Percentiles rank a stretch among this genome's conserved stretches.
These are phyloP conservation scores for Melaleuca quinquenervia DNA, from an alignment of 345 rosid genomes.

Conservation along the genomic window DNA sequence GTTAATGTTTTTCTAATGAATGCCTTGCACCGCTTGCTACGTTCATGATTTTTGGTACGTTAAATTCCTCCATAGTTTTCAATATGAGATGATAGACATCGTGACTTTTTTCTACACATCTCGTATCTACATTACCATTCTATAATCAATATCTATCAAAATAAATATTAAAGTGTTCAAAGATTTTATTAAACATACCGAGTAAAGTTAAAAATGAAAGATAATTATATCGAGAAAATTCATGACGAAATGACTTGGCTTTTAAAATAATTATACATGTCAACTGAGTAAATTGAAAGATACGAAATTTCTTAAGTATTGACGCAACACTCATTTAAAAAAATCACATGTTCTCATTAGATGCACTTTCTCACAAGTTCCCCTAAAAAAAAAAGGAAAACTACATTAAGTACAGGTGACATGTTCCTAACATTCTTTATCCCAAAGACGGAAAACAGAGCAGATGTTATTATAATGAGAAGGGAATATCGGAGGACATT, in stretches of 20 bases:
- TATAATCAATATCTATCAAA: not conserved
- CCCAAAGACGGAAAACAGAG: not conserved
- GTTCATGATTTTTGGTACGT: not conserved
- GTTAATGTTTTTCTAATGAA: not conserved
- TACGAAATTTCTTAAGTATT: not conserved
- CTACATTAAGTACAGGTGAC: not conserved
- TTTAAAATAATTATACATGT: not conserved
- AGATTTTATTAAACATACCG: not conserved
- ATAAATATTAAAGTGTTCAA: not conserved
- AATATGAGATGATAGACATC: not conserved
- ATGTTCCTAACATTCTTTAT: not conserved
- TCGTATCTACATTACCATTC: not conserved
- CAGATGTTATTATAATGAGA: not conserved
- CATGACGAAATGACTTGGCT: not conserved
- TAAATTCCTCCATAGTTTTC: not conserved
- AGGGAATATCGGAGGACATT: conserved; percentile 12
- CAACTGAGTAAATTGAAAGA: not conserved
- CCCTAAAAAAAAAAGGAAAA: not conserved
- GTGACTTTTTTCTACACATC: not conserved
- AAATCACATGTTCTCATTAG: not conserved
- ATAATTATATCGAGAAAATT: not conserved
- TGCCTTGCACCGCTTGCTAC: not conserved
- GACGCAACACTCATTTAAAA: not conserved
- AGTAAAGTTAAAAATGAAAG: not conserved
- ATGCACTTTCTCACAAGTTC: not conserved